Percentiles rank a stretch among this genome's conserved stretches.
These are phyloP conservation scores for Trichomonascaceae sp. DNA, from an alignment of 1,139 yeast genomes.

Conservation along the genomic window DNA sequence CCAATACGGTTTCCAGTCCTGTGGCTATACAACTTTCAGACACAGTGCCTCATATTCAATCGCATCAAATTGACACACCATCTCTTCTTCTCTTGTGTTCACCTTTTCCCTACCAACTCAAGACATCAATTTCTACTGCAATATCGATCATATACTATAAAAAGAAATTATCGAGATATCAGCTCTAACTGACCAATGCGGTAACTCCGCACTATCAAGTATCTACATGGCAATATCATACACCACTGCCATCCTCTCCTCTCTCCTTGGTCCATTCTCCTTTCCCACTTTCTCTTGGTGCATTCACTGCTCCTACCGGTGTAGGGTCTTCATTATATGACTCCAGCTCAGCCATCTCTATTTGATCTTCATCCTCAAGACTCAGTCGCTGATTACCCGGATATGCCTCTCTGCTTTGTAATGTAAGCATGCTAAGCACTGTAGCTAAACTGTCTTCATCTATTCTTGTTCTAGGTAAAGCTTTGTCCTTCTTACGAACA, in stretches of 20 bases:
- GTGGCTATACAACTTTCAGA: too few species aligned
- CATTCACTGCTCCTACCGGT: conserved; percentile 11
- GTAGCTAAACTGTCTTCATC: conserved; percentile 39
- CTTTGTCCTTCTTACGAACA: conserved; percentile 46
- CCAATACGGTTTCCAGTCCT: too few species aligned
- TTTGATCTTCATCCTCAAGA: conserved; percentile 36
- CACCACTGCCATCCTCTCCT: conserved; percentile 63
- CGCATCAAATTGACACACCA: too few species aligned
- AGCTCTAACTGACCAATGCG: too few species aligned
- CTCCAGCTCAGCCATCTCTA: conserved; percentile 37
- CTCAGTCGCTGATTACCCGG: conserved; percentile 32
- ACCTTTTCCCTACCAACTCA: too few species aligned
- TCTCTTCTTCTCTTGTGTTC: too few species aligned
- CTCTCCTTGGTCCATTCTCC: conserved; percentile 66
- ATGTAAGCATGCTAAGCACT: conserved; percentile 39
- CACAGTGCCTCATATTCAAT: too few species aligned
- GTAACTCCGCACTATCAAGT: too few species aligned
- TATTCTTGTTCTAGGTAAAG: conserved; percentile 46
- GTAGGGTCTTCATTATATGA: conserved; percentile 20
- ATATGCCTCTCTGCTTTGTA: conserved; percentile 31
- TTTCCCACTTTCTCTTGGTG: conserved; percentile 64
- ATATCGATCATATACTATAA: too few species aligned
- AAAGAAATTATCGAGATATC: too few species aligned
- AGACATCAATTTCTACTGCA: too few species aligned
- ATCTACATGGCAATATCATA: neutral